These are phyloP conservation scores for Aureobasidium leucospermi DNA, from an alignment of 2,329 filamentous ascomycete species.

Conservation along the genomic window DNA sequence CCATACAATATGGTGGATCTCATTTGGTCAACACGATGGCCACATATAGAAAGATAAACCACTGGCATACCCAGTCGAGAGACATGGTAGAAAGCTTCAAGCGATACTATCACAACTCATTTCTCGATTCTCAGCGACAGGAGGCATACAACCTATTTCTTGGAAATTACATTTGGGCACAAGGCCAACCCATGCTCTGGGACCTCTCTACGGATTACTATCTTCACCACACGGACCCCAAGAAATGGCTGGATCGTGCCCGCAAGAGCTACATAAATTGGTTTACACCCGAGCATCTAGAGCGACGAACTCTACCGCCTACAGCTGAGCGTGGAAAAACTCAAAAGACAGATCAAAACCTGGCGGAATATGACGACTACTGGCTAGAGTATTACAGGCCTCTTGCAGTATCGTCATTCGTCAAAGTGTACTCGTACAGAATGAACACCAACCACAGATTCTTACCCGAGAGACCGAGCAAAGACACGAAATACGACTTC, in stretches of 20 bases:
- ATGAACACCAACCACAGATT: slow-evolving; percentile 86
- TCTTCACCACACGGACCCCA: slow-evolving; percentile 81
- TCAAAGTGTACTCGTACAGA: slow-evolving; percentile 86
- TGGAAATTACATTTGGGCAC: slow-evolving; percentile 84
- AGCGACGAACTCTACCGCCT: slow-evolving; percentile 53
- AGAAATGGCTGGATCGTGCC: slow-evolving; percentile 58
- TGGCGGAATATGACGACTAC: slow-evolving; percentile 68
- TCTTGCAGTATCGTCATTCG: slow-evolving; percentile 75
- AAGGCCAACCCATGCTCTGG: slow-evolving; percentile 93
- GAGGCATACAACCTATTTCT: slow-evolving; percentile 97
- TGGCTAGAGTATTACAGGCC: slow-evolving; percentile 97
- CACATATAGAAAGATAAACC: slow-evolving; percentile 96
- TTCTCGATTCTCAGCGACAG: slow-evolving; percentile 93
- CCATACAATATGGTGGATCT: slow-evolving; percentile 93
- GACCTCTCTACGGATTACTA: slow-evolving; percentile 93
- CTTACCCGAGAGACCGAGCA: slow-evolving; percentile 59
- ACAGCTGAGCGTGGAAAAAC: slow-evolving; percentile 27
- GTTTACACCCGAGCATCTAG: slow-evolving; percentile 70
- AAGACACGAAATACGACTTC: slow-evolving; percentile 67
- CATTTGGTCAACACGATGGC: slow-evolving; percentile 99
- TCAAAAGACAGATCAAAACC: background rate
- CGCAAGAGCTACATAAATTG: slow-evolving; percentile 74
- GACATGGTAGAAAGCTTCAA: slow-evolving; percentile 99
- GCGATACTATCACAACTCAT: slow-evolving; percentile 97
- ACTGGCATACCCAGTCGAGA: slow-evolving; percentile 94